Percentiles rank a stretch among this genome's conserved stretches.
Conservation (phyloP, 352 stramenopile species). For the Phytopythium ostracodes region DNA sequence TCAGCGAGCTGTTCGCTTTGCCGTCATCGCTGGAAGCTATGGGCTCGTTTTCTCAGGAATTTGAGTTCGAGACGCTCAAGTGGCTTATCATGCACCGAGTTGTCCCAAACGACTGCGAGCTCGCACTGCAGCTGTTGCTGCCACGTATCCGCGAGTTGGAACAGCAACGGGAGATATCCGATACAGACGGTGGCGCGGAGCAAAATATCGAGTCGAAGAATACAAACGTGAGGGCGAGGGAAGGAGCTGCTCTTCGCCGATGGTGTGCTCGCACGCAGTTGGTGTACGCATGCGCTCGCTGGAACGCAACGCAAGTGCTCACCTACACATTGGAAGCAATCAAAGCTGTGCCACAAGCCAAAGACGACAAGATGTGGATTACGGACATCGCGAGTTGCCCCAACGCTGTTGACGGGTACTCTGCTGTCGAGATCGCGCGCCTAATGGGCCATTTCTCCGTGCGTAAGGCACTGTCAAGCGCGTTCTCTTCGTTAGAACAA, state of each 20-base stretch:
- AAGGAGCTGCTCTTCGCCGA: neutral
- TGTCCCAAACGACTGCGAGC: neutral
- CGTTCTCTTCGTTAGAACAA: neutral
- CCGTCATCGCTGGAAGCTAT: neutral
- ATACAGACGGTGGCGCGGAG: neutral
- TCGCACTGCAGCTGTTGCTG: neutral
- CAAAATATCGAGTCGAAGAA: neutral
- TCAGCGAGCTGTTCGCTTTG: neutral
- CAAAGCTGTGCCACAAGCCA: neutral
- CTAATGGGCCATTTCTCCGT: constrained; percentile 17
- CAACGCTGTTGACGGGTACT: constrained; percentile 13
- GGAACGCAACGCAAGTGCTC: constrained; percentile 29
- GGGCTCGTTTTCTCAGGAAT: neutral
- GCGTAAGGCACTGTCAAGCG: neutral
- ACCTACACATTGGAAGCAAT: neutral
- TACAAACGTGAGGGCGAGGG: neutral
- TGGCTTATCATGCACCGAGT: neutral
- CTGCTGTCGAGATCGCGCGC: constrained; percentile 22
- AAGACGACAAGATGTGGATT: neutral
- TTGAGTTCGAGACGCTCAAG: constrained; percentile 1
- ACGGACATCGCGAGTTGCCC: neutral
- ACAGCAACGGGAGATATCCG: neutral
- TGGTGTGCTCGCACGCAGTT: constrained; percentile 1
- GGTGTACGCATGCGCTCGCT: constrained; percentile 22
- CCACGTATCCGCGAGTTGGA: neutral